Base-by-base conservation (phyloP, 2,329 filamentous ascomycete genomes). In the Pestalotiopsis sp. region DNA sequence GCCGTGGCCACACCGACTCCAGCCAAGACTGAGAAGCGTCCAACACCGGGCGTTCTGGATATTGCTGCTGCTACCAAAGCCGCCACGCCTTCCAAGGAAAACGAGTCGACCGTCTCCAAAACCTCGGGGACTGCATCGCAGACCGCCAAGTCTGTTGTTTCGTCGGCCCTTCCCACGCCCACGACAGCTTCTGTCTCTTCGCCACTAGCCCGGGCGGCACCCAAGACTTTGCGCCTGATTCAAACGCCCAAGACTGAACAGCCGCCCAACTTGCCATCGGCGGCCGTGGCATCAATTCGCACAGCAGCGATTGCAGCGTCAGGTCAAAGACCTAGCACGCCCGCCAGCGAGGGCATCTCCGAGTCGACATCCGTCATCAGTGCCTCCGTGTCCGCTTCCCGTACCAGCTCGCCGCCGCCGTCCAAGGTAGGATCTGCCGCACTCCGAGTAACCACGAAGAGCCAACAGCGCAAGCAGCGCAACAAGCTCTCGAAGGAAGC, bases 351-450 rank as follows among this genome's bases (percentile, higher is more conserved):
- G 75, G 84, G 89, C 68, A 85, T 93, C 45, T 94, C 92, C n/a
- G 93, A 95, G 76, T 93, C 88, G 67, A 90, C 92, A 12, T 94
- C 92, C 0, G 83, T 94, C 25, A 86, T 93, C 4, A 95, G 93
- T 17, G 86, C 90, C 2, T 93, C 92, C 2, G 81, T 92, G 41
- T 93, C 87, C 0, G 83, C 84, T 17, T 90, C 93, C 14, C 88
- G 92, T 58, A 89, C 92, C 17, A 92, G 86, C 75, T 94, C 92
- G 4, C 92, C 93, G 3, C 91, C 91, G 7, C 87, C 87, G 38
- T 82, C 84, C 3, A 91, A 86, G 73, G 83, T 94, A 62, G 92
- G 92, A 4, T 89, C 89, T 61, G 91, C 92, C 4, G 89, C 91
- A 14, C 84, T 93, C 3, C 86, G 92, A 69, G 83, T 84, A 25